These are phyloP conservation scores for Glebionis coronaria DNA, from an alignment of 129 eudicot genomes.

Conservation along the genomic window DNA sequence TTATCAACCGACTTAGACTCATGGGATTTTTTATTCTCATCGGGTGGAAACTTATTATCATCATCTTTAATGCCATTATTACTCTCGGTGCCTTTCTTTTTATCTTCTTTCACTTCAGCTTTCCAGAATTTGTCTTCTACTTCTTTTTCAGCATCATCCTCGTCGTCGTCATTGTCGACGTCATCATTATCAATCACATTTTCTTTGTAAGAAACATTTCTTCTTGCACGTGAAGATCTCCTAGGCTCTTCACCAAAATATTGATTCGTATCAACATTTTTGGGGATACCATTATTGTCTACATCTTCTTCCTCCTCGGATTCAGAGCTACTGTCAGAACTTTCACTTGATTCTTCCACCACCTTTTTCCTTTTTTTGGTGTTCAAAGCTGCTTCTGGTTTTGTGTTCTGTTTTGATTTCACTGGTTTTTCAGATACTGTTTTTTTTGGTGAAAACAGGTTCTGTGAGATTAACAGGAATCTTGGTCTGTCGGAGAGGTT, in stretches of 20 bases:
- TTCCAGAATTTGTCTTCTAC: too few species aligned
- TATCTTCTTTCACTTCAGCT: too few species aligned
- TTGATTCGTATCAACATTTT: slow-evolving; percentile 21
- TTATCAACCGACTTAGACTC: not conserved
- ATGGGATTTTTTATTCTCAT: slow-evolving; percentile 25
- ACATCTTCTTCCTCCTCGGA: slow-evolving; percentile 35
- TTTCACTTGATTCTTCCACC: slow-evolving; percentile 40
- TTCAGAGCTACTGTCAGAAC: slow-evolving; percentile 41
- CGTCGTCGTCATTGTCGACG: not conserved
- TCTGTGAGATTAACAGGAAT: slow-evolving; percentile 38
- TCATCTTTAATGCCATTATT: not conserved
- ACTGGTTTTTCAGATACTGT: too few species aligned
- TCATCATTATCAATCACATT: slow-evolving; percentile 34
- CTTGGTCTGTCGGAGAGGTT: slow-evolving; percentile 33
- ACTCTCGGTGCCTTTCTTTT: too few species aligned
- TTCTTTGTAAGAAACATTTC: slow-evolving; percentile 52
- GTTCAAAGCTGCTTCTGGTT: slow-evolving; percentile 20
- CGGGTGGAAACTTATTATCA: not conserved
- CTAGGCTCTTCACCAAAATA: slow-evolving; percentile 35
- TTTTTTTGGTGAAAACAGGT: not conserved
- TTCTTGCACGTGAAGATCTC: slow-evolving; percentile 39
- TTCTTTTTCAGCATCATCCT: slow-evolving; percentile 15
- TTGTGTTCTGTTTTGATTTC: not conserved
- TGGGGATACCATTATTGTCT: slow-evolving; percentile 29
- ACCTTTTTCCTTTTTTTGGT: slow-evolving; percentile 37